Base-by-base conservation (phyloP, 805 yeast genomes). In the Barnettozyma wickerhamii region DNA sequence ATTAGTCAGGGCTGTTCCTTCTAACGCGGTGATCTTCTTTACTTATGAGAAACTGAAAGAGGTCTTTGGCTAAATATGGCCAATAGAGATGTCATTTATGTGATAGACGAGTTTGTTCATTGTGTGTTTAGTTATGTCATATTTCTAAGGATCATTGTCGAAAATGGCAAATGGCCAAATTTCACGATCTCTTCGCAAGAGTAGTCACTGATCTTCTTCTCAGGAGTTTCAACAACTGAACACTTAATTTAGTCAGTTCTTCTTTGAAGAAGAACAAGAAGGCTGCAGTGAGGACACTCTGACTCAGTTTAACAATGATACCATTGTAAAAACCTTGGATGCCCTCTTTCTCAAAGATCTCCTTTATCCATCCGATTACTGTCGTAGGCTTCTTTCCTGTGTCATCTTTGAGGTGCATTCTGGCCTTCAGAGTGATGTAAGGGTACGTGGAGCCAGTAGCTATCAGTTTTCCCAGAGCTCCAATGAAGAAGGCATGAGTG, bases 361-460 rank as follows among this genome's bases (percentile, higher is more conserved):
- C 71, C 45, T 64, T 62, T 54, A 84, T 69, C 59, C 79, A 71
- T 33, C 66, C 71, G 24, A 63, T 49, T 72, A 78, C 72, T 2
- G 75, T 47, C 9, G 45, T 49, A 21, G 50, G 53, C 7, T 42
- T 51, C 10, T 52, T 48, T 21, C 56, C 62, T 31, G 49, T 54
- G 41, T 60, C 59, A 49, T 70, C 69, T 55, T 72, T 74, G 53
- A 88, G 66, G 65, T 89, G 96, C 84, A 87, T 80, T 59, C 96
- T 81, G 6, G 95, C 71, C 64, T 91, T 86, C 56, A 90, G 66
- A 4, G 97, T 90, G 57, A 89, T 81, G 63, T 88, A 87, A 4
- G 98, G 98, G 62, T 90, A 90, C 0, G 98, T 90, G 42, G 80
- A 72, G 19, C 83, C 72, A 10, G 96, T 90, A n/a, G 97, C 95